A percentile compares a stretch with the other conserved stretches of the same genome.
Conservation (phyloP, 495 filamentous ascomycete species). For the Penicillium malachiteum region DNA sequence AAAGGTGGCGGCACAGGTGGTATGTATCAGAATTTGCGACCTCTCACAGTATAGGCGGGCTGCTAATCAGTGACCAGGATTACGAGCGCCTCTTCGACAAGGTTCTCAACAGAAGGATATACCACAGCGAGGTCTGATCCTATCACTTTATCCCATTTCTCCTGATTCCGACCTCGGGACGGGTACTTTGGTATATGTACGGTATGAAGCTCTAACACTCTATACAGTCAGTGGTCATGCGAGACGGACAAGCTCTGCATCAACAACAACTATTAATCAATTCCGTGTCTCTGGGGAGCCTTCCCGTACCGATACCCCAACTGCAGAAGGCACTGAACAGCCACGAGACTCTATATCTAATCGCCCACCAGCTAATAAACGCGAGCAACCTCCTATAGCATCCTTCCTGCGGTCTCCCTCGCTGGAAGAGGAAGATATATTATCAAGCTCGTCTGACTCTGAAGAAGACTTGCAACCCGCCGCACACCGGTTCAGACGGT, state of each 20-base stretch:
- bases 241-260: constrained; percentile 55
- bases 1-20: constrained; percentile 58
- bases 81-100: constrained; percentile 58
- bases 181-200: neutral
- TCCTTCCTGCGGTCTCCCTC: constrained; percentile 35
- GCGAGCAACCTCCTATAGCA: constrained; percentile 24
- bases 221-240: constrained; percentile 15
- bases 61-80: constrained; percentile 27
- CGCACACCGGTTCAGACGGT: constrained; percentile 31
- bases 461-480: constrained; percentile 48
- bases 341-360: constrained; percentile 36
- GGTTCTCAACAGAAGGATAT: constrained; percentile 62
- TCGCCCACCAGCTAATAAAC: constrained; percentile 30
- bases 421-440: constrained; percentile 34
- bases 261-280: constrained; percentile 52
- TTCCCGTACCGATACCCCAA: constrained; percentile 48
- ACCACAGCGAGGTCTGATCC: constrained; percentile 44
- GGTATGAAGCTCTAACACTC: constrained; percentile 4
- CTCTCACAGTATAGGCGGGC: neutral
- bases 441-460: constrained; percentile 49
- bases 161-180: neutral
- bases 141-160: neutral
- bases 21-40: constrained; percentile 20
- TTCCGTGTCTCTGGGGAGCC: constrained; percentile 28
- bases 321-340: constrained; percentile 34